Conservation (phyloP, 2,329 filamentous ascomycete species). For the Zymoseptoria passerinii region DNA sequence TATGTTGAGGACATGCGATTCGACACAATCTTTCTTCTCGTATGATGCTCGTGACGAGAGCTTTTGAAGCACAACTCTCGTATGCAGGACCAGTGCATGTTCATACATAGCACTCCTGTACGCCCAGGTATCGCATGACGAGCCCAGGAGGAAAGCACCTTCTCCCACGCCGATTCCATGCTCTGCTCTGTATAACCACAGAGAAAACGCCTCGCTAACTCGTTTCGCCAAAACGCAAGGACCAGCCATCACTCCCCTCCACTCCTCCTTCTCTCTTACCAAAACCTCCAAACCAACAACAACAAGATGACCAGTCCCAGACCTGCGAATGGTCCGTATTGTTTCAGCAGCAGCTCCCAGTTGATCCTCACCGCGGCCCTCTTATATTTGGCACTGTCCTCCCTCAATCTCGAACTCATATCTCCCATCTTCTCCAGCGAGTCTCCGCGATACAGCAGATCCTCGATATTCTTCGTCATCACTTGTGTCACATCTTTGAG, state of each 20-base stretch:
- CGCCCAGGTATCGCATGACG: too few species aligned
- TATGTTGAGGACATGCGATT: too few species aligned
- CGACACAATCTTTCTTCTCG: too few species aligned
- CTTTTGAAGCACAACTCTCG: too few species aligned
- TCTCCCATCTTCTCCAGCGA: constrained; percentile 81
- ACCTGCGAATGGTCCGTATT: constrained; percentile 84
- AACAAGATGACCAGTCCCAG: constrained; percentile 74
- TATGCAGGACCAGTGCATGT: too few species aligned
- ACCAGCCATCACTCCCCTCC: too few species aligned
- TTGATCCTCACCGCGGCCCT: constrained; percentile 92
- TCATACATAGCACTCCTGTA: too few species aligned
- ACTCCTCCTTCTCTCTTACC: constrained; percentile 41
- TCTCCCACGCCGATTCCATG: neutral
- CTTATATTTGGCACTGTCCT: constrained; percentile 91
- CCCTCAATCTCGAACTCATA: constrained; percentile 58
- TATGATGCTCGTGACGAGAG: too few species aligned
- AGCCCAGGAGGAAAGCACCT: too few species aligned
- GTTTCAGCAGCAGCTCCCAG: constrained; percentile 92
- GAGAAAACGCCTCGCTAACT: neutral
- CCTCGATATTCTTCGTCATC: constrained; percentile 99
- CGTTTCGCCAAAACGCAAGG: neutral
- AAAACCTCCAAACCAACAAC: constrained; percentile 90
- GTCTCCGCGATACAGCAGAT: constrained; percentile 88
- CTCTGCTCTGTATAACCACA: neutral
- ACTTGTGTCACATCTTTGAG: constrained; percentile 96